A percentile compares a stretch with the other conserved stretches of the same genome.
Conservation (phyloP, 306 rosid species). For the Malus sylvestris region DNA sequence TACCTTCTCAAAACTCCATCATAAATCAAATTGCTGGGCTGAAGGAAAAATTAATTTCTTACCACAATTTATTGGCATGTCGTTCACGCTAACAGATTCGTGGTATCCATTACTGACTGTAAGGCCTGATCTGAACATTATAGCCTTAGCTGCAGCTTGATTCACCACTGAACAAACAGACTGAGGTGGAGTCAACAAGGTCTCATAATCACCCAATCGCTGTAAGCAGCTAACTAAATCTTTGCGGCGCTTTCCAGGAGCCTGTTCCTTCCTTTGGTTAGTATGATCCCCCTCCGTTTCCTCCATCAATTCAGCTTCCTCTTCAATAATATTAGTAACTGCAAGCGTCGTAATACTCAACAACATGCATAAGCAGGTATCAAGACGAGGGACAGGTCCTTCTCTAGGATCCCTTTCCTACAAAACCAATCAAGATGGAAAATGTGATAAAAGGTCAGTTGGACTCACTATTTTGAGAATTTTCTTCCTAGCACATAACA, state of each 20-base stretch:
- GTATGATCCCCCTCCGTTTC: constrained; percentile 43
- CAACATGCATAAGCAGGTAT: constrained; percentile 77
- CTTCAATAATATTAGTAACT: constrained; percentile 61
- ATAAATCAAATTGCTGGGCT: constrained; percentile 14
- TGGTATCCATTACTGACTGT: constrained; percentile 43
- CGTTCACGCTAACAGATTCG: constrained; percentile 42
- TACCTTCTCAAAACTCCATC: constrained; percentile 3
- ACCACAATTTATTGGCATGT: constrained; percentile 61
- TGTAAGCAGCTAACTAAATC: constrained; percentile 70
- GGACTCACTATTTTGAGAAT: background rate
- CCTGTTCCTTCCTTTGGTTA: constrained; percentile 47
- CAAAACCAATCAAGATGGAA: constrained; percentile 10
- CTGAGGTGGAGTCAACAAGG: constrained; percentile 65
- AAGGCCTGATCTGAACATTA: constrained; percentile 55
- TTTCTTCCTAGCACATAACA: background rate
- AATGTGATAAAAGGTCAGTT: background rate
- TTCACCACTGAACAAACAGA: constrained; percentile 52
- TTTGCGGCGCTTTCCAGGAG: constrained; percentile 48
- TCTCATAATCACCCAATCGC: constrained; percentile 61
- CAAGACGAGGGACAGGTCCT: constrained; percentile 74
- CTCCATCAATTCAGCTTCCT: constrained; percentile 66
- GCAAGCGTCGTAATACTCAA: constrained; percentile 66
- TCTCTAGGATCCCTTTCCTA: constrained; percentile 79
- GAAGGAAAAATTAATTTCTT: constrained; percentile 36
- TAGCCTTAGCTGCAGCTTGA: constrained; percentile 92